phyloP scores from a whole-genome alignment of 83 land plant genomes.

The Picea mariana region DNA sequence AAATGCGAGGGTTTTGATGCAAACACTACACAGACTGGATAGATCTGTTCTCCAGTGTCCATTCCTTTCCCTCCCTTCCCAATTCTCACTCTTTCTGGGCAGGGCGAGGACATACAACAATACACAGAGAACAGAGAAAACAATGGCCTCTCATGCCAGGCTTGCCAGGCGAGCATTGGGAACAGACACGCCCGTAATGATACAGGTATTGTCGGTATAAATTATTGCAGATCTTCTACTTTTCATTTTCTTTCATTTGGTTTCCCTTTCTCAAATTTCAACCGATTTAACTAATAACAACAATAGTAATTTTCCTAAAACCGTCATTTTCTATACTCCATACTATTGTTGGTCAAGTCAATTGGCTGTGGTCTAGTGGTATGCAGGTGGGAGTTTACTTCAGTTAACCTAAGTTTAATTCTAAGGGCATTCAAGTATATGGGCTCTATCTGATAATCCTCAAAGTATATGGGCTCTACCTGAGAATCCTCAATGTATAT shows the following conservation, averaged over 20 bases:
- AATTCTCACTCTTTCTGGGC: background rate
- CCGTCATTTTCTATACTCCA: too few relatives aligned
- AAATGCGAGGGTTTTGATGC: conserved; percentile 2
- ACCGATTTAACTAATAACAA: background rate
- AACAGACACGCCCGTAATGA: conserved; percentile 81
- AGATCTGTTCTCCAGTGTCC: background rate
- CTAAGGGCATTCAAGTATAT: too few relatives aligned
- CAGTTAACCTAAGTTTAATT: too few relatives aligned
- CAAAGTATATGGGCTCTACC: too few relatives aligned
- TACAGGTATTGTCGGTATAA: conserved; percentile 35
- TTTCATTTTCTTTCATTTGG: background rate
- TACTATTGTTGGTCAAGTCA: too few relatives aligned
- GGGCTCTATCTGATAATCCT: too few relatives aligned
- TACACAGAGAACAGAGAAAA: background rate
- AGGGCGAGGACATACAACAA: background rate
- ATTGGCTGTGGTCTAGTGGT: too few relatives aligned
- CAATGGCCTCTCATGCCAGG: conserved; percentile 45
- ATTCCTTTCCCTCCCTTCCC: too few relatives aligned
- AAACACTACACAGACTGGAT: background rate
- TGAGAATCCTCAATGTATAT: too few relatives aligned
- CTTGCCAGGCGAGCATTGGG: conserved; percentile 68
- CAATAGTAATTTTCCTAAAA: too few relatives aligned
- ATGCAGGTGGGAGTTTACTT: too few relatives aligned
- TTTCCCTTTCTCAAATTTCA: background rate
- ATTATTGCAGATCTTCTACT: background rate